Evolutionary conservation across 2,329 filamentous ascomycete genomes (phyloP).

Genomic region (Aspergillus luchuensis): DNA sequence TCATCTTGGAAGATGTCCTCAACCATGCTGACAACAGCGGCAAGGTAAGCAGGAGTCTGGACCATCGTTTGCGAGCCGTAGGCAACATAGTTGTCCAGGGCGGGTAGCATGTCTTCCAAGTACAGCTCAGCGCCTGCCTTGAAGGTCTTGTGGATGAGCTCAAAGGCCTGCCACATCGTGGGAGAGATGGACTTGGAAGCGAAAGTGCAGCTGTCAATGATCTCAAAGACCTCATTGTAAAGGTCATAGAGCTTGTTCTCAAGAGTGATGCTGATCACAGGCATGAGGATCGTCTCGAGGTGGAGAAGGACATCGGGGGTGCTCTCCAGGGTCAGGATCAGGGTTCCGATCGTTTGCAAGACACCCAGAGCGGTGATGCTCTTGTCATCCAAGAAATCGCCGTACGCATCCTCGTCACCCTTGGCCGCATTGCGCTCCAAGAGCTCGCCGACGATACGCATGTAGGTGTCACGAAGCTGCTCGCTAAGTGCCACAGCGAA

Average conservation of each 20-base stretch:
- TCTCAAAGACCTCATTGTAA: constrained; percentile 98
- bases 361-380: constrained; percentile 96
- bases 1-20: constrained; percentile 90
- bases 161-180: constrained; percentile 98
- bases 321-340: constrained; percentile 95
- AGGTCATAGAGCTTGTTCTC: constrained; percentile 98
- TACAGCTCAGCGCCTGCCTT: constrained; percentile 97
- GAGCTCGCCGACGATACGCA: constrained; percentile 88
- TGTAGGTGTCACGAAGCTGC: constrained; percentile 92
- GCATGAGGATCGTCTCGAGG: constrained; percentile 94
- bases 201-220: constrained; percentile 98
- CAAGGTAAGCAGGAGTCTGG: constrained; percentile 81
- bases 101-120: constrained; percentile 97
- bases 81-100: constrained; percentile 95
- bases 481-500: constrained; percentile 96
- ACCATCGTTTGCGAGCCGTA: constrained; percentile 81
- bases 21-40: constrained; percentile 91
- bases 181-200: constrained; percentile 92
- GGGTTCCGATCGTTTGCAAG: constrained; percentile 92
- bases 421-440: constrained; percentile 79
- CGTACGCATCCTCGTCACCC: constrained; percentile 75
- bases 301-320: constrained; percentile 93
- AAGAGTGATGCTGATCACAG: constrained; percentile 90
- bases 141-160: constrained; percentile 94
- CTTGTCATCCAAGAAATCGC: constrained; percentile 95